These are phyloP conservation scores for Boletus pseudopeckii DNA, from an alignment of 768 basidiomycete species.

Conservation along the genomic window DNA sequence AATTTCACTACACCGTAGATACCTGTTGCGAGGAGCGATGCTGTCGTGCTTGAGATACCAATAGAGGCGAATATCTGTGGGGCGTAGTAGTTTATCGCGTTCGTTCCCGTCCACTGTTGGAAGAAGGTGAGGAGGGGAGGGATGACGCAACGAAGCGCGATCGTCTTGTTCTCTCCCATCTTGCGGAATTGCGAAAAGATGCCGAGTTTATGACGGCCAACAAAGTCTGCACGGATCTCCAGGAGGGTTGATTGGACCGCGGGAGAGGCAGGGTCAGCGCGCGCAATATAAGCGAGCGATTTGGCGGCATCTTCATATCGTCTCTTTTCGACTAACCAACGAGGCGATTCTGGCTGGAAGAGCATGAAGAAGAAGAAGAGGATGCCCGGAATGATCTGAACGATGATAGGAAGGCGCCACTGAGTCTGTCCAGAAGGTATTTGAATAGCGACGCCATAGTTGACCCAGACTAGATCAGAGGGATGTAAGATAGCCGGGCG, in stretches of 20 bases:
- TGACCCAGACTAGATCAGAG: too few relatives aligned
- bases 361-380: slow-evolving; percentile 37
- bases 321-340: slow-evolving; percentile 38
- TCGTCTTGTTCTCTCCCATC: slow-evolving; percentile 33
- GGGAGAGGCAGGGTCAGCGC: slow-evolving; percentile 23
- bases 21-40: too few relatives aligned
- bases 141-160: slow-evolving; percentile 31
- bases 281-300: slow-evolving; percentile 30
- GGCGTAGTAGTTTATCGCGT: slow-evolving; percentile 41
- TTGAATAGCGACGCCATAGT: too few relatives aligned
- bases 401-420: too few relatives aligned
- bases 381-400: too few relatives aligned
- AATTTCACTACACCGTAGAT: too few relatives aligned
- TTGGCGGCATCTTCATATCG: slow-evolving; percentile 33
- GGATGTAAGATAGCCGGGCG: too few relatives aligned
- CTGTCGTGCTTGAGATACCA: too few relatives aligned
- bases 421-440: too few relatives aligned
- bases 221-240: slow-evolving; percentile 37
- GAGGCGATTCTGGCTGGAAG: slow-evolving; percentile 41
- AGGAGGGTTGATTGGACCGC: slow-evolving; percentile 29
- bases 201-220: slow-evolving; percentile 27
- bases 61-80: slow-evolving; percentile 10
- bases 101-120: slow-evolving; percentile 42
- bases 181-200: slow-evolving; percentile 30
- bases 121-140: slow-evolving; percentile 33